phyloP scores from a whole-genome alignment of 2,329 filamentous ascomycete species.

The Sclerotinia nivalis region DNA sequence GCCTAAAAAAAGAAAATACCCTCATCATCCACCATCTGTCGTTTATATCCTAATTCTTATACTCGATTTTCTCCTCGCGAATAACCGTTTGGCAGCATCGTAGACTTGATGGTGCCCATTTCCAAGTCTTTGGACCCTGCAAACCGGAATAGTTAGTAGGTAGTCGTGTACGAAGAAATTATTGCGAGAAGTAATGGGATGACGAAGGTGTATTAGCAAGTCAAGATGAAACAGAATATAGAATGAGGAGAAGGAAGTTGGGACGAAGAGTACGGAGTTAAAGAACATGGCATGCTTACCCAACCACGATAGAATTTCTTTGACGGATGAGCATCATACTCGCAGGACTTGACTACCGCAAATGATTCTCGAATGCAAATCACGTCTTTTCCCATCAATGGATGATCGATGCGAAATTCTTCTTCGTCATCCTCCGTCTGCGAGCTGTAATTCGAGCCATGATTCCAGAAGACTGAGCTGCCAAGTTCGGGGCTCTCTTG shows the following conservation, averaged over 20 bases:
- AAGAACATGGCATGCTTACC: not conserved
- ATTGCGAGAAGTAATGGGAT: accelerated
- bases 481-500: not conserved
- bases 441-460: not conserved
- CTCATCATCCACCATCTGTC: too few relatives aligned
- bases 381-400: conserved; percentile 1
- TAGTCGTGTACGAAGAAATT: accelerated
- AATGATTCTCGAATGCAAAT: not conserved
- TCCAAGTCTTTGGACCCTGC: not conserved
- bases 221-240: not conserved
- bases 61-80: not conserved
- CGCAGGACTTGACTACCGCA: not conserved
- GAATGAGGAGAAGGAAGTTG: not conserved
- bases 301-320: not conserved
- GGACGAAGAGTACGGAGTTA: not conserved
- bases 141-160: not conserved
- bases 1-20: accelerated
- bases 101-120: conserved; percentile 10
- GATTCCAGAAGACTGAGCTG: not conserved
- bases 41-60: not conserved
- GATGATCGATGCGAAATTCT: not conserved
- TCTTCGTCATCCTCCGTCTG: not conserved
- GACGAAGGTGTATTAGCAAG: accelerated
- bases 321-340: not conserved
- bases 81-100: not conserved